Base-by-base conservation (phyloP, 176 grass and related monocot genomes). In the Musa itinerans region DNA sequence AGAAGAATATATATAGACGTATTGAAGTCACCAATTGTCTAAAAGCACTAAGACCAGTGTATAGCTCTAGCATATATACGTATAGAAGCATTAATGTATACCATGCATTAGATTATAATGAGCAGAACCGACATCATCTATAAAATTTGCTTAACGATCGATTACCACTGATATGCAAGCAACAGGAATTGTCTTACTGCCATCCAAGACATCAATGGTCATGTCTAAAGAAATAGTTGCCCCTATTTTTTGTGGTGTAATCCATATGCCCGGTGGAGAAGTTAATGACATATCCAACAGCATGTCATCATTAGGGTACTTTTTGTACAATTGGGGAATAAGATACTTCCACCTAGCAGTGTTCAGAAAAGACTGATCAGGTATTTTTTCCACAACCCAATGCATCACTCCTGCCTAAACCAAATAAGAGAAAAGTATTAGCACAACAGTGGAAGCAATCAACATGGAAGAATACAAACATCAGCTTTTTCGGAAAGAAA, bases 331-430 rank as follows among this genome's bases (percentile, higher is more conserved):
- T 58, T 27, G 81, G 29, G 94, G 94, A 93, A 98, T 85, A 8
- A 98, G 74, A 87, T 89, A 87, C 52, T 84, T 86, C 90, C 90
- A 98, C 70, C 78, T 93, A 80, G 84, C 86, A 52, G 94, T 98
- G 53, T 91, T 98, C 72, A 98, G 71, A 78, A 98, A 83, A 77
- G 84, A 82, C 69, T 98, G 90, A 75, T 91, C 82, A 65, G 90
- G 82, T 83, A 98, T 71, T 63, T 85, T 87, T 77, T 98, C 84
- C 50, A 98, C 94, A 54, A 89, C 81, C 67, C 53, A 81, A 87
- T 86, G 80, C 81, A 98, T 80, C 81, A 83, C 75, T 78, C 86
- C 90, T 66, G 90, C 94, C 94, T 98, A 72, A 87, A 82, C 34
- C 34, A 43, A 59, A 80, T 71, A 75, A 20, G 52, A 76, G 12